phyloP scores from a whole-genome alignment of 208 protist genomes.

The Leishmania turanica region DNA sequence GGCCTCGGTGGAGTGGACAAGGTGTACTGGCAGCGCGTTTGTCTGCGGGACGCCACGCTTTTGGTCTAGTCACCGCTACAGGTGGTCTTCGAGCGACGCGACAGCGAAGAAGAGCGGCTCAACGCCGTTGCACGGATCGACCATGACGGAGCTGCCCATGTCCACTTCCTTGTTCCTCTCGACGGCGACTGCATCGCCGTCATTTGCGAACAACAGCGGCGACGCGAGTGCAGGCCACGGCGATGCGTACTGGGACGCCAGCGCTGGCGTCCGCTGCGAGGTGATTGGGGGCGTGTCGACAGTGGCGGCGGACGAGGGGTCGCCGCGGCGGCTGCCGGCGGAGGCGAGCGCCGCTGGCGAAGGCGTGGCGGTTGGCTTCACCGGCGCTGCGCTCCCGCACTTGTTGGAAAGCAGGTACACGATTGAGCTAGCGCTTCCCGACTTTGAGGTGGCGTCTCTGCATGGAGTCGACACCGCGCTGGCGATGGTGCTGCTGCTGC shows the following conservation, averaged over 20 bases:
- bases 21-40: conserved; percentile 21
- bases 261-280: conserved; percentile 27
- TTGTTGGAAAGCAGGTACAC: conserved; percentile 31
- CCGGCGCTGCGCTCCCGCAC: background rate
- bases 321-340: conserved; percentile 12
- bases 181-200: conserved; percentile 21
- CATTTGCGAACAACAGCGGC: conserved; percentile 16
- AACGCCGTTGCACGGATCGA: conserved; percentile 22
- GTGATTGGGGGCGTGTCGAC: conserved; percentile 23
- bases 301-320: conserved; percentile 13
- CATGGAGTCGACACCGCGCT: conserved; percentile 25
- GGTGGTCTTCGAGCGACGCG: conserved; percentile 2
- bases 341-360: conserved; percentile 2
- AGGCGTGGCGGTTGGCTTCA: background rate
- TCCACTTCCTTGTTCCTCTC: background rate
- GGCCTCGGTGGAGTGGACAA: background rate
- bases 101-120: background rate
- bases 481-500: conserved; percentile 32
- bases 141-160: conserved; percentile 9
- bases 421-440: conserved; percentile 28
- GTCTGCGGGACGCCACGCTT: conserved; percentile 33
- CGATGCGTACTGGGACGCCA: background rate
- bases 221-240: background rate
- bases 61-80: conserved; percentile 32
- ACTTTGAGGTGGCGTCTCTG: conserved; percentile 22